Evolutionary conservation across 2,329 filamentous ascomycete species (phyloP).

Genomic region (Aotearoamyces nothofagi): DNA sequence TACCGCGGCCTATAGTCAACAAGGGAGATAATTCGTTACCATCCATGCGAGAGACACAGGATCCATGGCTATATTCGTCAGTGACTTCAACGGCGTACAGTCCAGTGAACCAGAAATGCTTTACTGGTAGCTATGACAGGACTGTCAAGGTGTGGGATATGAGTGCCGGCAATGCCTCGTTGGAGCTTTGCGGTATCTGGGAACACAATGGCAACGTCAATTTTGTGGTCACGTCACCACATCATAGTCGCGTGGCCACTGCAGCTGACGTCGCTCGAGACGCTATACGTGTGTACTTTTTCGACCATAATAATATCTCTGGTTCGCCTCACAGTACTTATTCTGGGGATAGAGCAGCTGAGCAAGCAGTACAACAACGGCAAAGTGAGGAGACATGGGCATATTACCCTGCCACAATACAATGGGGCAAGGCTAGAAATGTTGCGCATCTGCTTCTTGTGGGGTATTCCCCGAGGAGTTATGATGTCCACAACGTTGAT

Average conservation of each 20-base stretch:
- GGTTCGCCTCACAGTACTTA: conserved; percentile 14
- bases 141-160: conserved; percentile 45
- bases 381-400: conserved; percentile 31
- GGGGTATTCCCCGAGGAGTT: conserved; percentile 45
- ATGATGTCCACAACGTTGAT: conserved; percentile 32
- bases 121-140: conserved; percentile 45
- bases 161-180: conserved; percentile 21
- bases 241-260: conserved; percentile 36
- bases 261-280: conserved; percentile 37
- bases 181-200: conserved; percentile 36
- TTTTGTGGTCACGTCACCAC: conserved; percentile 37
- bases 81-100: conserved; percentile 47
- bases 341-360: conserved; percentile 11
- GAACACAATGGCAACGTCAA: conserved; percentile 42
- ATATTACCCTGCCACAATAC: conserved; percentile 47
- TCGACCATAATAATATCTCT: conserved; percentile 22
- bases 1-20: conserved; percentile 35
- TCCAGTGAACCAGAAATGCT: conserved; percentile 27
- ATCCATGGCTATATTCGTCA: conserved; percentile 48
- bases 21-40: conserved; percentile 38
- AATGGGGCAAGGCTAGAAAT: conserved; percentile 35
- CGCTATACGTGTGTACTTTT: conserved; percentile 41
- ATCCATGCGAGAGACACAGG: conserved; percentile 41
- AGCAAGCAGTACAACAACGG: conserved; percentile 10
- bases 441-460: conserved; percentile 39